Conservation (phyloP, 352 stramenopile genomes). For the Pythium vanterpoolii region DNA sequence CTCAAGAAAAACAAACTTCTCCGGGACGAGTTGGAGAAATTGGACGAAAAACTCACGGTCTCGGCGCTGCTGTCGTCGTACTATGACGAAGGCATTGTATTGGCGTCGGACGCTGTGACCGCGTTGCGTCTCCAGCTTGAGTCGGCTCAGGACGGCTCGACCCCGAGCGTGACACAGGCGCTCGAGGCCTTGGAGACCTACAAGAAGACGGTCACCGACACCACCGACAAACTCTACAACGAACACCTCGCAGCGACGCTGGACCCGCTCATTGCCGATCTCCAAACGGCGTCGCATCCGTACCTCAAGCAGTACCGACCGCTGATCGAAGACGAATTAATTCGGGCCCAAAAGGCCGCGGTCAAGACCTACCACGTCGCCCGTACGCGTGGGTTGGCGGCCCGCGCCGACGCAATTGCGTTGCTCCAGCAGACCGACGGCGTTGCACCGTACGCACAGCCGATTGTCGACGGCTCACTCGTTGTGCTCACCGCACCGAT, state of each 20-base stretch:
- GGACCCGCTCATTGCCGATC: slow-evolving; percentile 52
- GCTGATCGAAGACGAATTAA: slow-evolving; percentile 43
- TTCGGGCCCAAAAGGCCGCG: slow-evolving; percentile 34
- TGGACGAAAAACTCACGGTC: slow-evolving; percentile 61
- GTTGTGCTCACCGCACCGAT: slow-evolving; percentile 44
- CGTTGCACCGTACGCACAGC: slow-evolving; percentile 55
- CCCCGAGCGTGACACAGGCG: slow-evolving; percentile 39
- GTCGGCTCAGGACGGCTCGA: slow-evolving; percentile 42
- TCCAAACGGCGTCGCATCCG: slow-evolving; percentile 45
- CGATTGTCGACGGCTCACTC: slow-evolving; percentile 62
- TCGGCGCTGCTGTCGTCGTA: slow-evolving; percentile 69
- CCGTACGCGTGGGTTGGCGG: slow-evolving; percentile 40
- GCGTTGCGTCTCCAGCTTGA: slow-evolving; percentile 35
- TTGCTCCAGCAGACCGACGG: slow-evolving; percentile 59
- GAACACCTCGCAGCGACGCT: slow-evolving; percentile 66
- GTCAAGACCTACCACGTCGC: slow-evolving; percentile 42
- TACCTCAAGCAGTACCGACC: slow-evolving; percentile 56
- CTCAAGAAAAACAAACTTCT: slow-evolving; percentile 67
- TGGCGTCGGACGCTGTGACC: slow-evolving; percentile 36
- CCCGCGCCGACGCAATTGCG: slow-evolving; percentile 45
- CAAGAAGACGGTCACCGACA: slow-evolving; percentile 43
- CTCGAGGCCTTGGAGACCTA: slow-evolving; percentile 44
- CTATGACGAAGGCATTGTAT: slow-evolving; percentile 71
- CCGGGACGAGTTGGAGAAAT: slow-evolving; percentile 43
- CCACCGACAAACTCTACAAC: slow-evolving; percentile 56